Evolutionary conservation across 2,329 filamentous ascomycete species (phyloP), one percentile per base, ranked within the genome.

Genomic region (Aspergillus niger): DNA sequence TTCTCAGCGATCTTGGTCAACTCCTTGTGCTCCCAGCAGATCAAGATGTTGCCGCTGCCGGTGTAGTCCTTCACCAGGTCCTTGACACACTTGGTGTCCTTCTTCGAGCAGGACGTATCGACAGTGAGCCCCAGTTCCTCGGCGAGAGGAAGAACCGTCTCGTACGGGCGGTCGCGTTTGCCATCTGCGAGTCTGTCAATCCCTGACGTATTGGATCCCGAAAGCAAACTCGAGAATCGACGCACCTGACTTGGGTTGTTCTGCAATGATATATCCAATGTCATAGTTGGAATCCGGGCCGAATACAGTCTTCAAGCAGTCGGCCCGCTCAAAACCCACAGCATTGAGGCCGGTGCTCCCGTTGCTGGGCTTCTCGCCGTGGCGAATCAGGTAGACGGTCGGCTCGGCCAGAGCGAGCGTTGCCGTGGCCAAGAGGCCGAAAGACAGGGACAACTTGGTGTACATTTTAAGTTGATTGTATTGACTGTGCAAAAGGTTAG

Each of bases 361-460:
- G 39, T 78, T 72, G 1, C 68, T 59, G 2, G 86, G 85, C 72
- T 89, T 89, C 72, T 89, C 86, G 60, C 86, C 86, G 64, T 89
- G 86, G 17, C 86, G 83, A 69, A 89, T 88, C 8, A 88, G 74
- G 69, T 86, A 89, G 32, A 88, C 82, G 0, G 81, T 87, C 1
- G 84, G 80, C 8, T 64, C 61, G 13, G 70, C 70, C 3, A 62
- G 56, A 17, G 57, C 61, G 1, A 71, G 20, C 7, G 61, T 61
- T 4, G 64, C 63, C 5, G 63, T 48, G 3, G 67, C 61, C 15
- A 67, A 17, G 30, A 68, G 51, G 47, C 51, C 50, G 13, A 63
- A 26, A 4, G 58, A 28, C 5, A 64, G 1, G 32, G 63, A 38
- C 6, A 51, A 22, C 15, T 41, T 63, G 26, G 52, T 30, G 50